phyloP scores from a whole-genome alignment of 257 asterid species.

The Salvia rosmarinus region DNA sequence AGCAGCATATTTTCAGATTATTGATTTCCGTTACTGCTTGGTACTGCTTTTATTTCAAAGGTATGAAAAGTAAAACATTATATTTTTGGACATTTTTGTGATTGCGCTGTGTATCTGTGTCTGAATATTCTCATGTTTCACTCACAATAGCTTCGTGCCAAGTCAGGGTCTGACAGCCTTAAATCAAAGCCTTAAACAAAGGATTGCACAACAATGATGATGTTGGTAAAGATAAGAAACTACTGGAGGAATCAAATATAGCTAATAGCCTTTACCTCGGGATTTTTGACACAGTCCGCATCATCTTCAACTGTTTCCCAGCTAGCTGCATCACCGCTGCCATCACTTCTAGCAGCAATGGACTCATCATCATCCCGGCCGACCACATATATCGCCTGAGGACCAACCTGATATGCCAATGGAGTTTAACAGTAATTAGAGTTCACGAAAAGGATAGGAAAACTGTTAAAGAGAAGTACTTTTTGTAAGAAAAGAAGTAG shows the following conservation, averaged over 20 bases:
- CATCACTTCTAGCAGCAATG: conserved; percentile 79
- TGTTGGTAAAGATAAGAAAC: conserved; percentile 15
- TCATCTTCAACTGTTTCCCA: conserved; percentile 99
- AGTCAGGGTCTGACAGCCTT: not conserved
- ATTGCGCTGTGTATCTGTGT: not conserved
- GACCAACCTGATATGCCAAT: conserved; percentile 76
- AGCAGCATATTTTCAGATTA: too few relatives aligned
- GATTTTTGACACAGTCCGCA: conserved; percentile 51
- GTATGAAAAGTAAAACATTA: not conserved
- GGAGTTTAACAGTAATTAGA: conserved; percentile 17
- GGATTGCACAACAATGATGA: conserved; percentile 11
- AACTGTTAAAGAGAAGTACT: not conserved
- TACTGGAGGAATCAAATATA: conserved; percentile 21
- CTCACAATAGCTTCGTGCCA: too few relatives aligned
- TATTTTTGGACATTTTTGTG: not conserved
- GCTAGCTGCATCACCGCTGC: conserved; percentile 87
- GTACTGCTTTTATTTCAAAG: not conserved
- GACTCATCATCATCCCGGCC: conserved; percentile 99
- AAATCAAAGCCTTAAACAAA: conserved; percentile 1
- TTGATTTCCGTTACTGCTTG: too few relatives aligned
- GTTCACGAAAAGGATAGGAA: conserved; percentile 9
- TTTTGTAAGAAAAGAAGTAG: conserved; percentile 21
- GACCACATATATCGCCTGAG: conserved; percentile 98
- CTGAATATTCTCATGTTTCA: too few relatives aligned
- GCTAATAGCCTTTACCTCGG: conserved; percentile 57